Base-by-base conservation (phyloP, 2,329 filamentous ascomycete genomes). In the Aspergillus sp. region DNA sequence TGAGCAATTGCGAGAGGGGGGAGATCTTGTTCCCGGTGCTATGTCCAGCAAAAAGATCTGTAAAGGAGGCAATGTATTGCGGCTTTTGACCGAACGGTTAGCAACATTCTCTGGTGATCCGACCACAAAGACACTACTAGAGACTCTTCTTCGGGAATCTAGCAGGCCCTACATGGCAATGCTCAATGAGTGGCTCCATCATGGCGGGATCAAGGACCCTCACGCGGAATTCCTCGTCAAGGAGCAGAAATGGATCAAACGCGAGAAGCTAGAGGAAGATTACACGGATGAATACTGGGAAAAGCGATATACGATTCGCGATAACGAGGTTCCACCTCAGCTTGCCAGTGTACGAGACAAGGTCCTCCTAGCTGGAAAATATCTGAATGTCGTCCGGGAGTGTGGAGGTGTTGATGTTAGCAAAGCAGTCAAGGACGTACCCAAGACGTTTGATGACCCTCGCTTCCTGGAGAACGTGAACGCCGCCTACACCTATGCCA, bases 251-350 rank as follows among this genome's bases (percentile, higher is more conserved):
- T 97, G 93, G 72, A 97, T 99, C 69, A 90, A 90, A 61, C 87
- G 95, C 46, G 95, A 98, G 75, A 86, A 91, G 62, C 81, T 99
- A 3, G 93, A 98, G 72, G 90, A 97, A 73, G 95, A 99, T 76
- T 99, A 98, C 72, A 99, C 94, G 0, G 95, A 99, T 75, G 95
- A 99, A 72, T 99, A 99, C 77, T 99, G 95, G 95, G 95, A 99
- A 76, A 92, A 96, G 72, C 86, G 95, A 65, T 99, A 99, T 74
- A 98, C 95, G 4, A 90, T 99, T 65, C 89, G 95, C 62, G 92
- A 97, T 64, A 88, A 92, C 53, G 91, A 97, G 63, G 89, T 98
- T 1, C 95, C 95, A 3, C 93, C 94, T 8, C 95, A 99, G 74
- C 85, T 99, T 4, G 91, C 95, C 73, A 88, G 86, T 30, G 90